These are phyloP conservation scores for Teratosphaeria zuluensis DNA, from an alignment of 2,329 filamentous ascomycete species.

Conservation along the genomic window DNA sequence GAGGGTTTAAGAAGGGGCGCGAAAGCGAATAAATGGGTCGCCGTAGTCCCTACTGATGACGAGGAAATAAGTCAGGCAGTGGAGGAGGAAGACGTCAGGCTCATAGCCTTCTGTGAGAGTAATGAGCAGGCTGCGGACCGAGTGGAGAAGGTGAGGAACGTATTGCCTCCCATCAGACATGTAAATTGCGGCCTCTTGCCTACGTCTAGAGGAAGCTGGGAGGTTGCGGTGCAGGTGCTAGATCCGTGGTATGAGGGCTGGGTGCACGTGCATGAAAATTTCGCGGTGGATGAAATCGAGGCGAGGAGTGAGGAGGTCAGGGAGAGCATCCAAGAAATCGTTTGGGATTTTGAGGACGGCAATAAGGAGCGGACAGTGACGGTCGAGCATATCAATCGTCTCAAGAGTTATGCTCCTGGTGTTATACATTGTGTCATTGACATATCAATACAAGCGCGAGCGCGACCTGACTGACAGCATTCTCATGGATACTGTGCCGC, in stretches of 20 bases:
- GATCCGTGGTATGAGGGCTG: conserved; percentile 41
- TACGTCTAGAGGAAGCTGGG: conserved; percentile 41
- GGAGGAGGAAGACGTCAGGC: conserved; percentile 7
- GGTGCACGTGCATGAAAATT: conserved; percentile 54
- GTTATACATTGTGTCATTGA: conserved; percentile 55
- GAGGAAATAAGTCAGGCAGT: conserved; percentile 2
- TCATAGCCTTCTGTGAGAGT: conserved; percentile 33
- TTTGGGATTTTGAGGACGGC: conserved; percentile 2
- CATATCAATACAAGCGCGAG: conserved; percentile 26
- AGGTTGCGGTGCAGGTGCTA: conserved; percentile 38
- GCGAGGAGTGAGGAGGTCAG: conserved; percentile 34
- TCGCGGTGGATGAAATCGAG: conserved; percentile 38
- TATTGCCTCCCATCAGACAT: conserved; percentile 39
- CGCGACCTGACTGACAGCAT: neutral
- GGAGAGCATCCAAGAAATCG: conserved; percentile 17
- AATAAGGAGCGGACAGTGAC: conserved; percentile 8
- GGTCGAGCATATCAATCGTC: conserved; percentile 38
- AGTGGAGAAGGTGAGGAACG: conserved; percentile 14
- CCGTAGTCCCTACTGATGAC: conserved; percentile 1
- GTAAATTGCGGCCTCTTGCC: conserved; percentile 52
- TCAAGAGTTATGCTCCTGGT: conserved; percentile 54
- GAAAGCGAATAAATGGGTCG: conserved; percentile 31
- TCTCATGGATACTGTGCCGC: neutral
- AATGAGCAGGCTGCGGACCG: conserved; percentile 28
- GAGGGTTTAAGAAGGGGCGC: conserved; percentile 36